A percentile compares a stretch with the other conserved stretches of the same genome.
phyloP scores from a whole-genome alignment of 164 flowering plant genomes.

The Aristolochia contorta region DNA sequence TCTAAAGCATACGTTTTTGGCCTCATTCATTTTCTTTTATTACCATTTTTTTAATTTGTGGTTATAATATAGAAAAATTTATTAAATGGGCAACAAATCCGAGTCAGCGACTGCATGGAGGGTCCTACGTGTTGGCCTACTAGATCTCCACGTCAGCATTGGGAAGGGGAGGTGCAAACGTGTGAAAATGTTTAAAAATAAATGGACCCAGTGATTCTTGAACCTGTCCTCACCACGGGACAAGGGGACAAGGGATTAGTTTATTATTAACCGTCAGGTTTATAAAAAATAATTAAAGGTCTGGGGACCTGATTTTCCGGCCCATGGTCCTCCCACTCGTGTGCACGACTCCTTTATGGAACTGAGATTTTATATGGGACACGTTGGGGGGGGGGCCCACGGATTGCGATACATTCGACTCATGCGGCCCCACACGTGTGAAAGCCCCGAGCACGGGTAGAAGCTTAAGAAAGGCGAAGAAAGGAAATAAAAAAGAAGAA shows the following conservation, averaged over 20 bases:
- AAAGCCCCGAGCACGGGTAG: not conserved
- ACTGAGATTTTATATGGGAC: not conserved
- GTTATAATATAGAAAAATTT: no score
- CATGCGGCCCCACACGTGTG: conserved; percentile 2
- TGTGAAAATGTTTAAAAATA: no score
- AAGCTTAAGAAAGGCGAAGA: no score
- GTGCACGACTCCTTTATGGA: conserved; percentile 6
- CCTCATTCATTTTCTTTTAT: no score
- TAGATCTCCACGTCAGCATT: not conserved
- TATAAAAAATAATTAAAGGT: not conserved
- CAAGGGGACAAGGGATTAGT: not conserved
- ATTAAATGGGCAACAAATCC: conserved; percentile 11
- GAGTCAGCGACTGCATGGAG: not conserved
- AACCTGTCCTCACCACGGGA: conserved; percentile 1
- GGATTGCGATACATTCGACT: not conserved
- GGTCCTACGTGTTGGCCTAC: not conserved
- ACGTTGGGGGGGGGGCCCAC: not conserved
- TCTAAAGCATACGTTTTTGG: no score
- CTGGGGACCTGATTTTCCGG: conserved; percentile 3
- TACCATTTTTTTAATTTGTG: no score
- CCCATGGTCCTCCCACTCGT: conserved; percentile 8
- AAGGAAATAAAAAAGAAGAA: no score
- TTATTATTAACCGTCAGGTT: no score
- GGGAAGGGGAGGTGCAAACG: no score
- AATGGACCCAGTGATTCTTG: conserved; percentile 1